Evolutionary conservation across 768 basidiomycete species (phyloP), one percentile per base, ranked within the genome.

Genomic region (Antrodiella citrinella): DNA sequence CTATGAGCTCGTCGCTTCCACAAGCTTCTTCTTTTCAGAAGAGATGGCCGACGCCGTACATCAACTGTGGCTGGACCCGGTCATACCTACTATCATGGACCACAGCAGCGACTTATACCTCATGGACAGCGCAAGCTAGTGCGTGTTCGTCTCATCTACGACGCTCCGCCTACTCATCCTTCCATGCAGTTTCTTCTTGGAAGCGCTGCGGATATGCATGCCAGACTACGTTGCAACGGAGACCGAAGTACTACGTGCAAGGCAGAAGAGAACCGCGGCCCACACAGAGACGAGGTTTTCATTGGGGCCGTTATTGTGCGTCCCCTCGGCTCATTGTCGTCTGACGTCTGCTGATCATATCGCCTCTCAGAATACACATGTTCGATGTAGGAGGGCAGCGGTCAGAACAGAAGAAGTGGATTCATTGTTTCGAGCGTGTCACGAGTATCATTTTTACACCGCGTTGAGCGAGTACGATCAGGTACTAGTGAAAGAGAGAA

Each of bases 101-200:
- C 80, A 82, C 55, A 69, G 72, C 19, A 80, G 72, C 62, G 84
- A 92, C 48, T 95, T 95, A 59, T 94, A 95, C 62, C 72, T 96
- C 12, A 95, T 94, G 91, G 94, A 96, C 62, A 88, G 81, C n/a
- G 94, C 94, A 0, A 73, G 74, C 41, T 95, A 95, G 89, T 91
- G 58, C 62, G 86, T 47, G 4, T 47, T 20, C 56, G 53, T n/a
- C 55, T 12, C 19, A 23, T 21, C 26, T 23, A 25, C 22, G 26
- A 38, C 26, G 22, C 41, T 44, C 20, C 19, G 45, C 20, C 56
- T 52, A 18, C 54, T 11, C 18, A 21, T 19, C 24, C 47, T 21
- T 42, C 21, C 21, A 26, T 23, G 22, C 40, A 92, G 89, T 66
- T 97, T 97, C 69, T 94, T 96, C 67, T 73, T 74, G 10, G 81